Percentiles rank a stretch among this genome's conserved stretches.
phyloP scores from a whole-genome alignment of 2,329 filamentous ascomycete genomes.

The Zalaria obscura region DNA sequence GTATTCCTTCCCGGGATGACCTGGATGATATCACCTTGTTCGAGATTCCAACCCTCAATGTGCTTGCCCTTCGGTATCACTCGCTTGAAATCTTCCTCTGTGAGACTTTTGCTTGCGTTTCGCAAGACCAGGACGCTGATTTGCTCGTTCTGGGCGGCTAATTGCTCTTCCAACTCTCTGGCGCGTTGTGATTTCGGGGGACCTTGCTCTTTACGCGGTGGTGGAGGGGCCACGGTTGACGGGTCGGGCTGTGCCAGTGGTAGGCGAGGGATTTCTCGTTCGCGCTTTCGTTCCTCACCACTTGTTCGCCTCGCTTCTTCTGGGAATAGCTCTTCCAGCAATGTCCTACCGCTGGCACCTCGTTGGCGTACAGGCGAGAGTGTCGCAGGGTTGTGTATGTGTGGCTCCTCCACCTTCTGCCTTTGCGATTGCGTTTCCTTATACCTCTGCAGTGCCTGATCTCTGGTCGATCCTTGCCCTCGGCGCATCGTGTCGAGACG shows the following conservation, averaged over 20 bases:
- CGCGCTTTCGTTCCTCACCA: constrained; percentile 6
- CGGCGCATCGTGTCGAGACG: too few relatives aligned
- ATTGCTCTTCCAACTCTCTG: constrained; percentile 8
- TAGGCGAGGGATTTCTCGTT: constrained; percentile 20
- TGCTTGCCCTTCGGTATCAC: constrained; percentile 47
- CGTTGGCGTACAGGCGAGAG: not conserved
- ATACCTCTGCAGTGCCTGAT: too few relatives aligned
- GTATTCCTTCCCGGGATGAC: constrained; percentile 53
- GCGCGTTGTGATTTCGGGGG: not conserved
- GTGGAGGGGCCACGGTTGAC: not conserved
- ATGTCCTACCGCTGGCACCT: constrained; percentile 1
- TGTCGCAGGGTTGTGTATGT: not conserved
- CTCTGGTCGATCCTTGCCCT: too few relatives aligned
- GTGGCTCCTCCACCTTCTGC: too few relatives aligned
- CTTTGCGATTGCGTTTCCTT: too few relatives aligned
- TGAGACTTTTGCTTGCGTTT: constrained; percentile 44
- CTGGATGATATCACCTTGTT: constrained; percentile 35
- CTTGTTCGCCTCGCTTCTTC: constrained; percentile 26
- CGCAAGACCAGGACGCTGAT: constrained; percentile 40
- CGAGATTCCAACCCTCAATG: constrained; percentile 49
- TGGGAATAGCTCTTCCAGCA: constrained; percentile 40
- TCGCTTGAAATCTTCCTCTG: constrained; percentile 57
- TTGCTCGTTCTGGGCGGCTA: constrained; percentile 14
- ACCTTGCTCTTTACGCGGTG: not conserved
- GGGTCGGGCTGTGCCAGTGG: not conserved